Evolutionary conservation across 2,329 filamentous ascomycete genomes (phyloP), one percentile per base, ranked within the genome.

Genomic region (Aureobasidium subglaciale): DNA sequence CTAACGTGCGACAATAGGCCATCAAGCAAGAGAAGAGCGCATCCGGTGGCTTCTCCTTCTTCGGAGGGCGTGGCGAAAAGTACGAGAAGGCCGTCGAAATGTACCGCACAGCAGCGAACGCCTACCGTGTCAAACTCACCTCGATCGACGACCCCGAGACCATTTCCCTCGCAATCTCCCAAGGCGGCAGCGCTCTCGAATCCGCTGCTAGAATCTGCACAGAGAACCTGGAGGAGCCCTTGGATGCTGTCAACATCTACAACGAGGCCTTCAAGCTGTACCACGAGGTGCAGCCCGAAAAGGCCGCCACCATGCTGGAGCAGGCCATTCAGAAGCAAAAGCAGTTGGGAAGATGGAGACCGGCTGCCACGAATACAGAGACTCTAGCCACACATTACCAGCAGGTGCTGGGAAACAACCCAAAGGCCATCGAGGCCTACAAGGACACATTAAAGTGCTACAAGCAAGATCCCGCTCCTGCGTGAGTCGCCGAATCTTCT

Each of bases 261-360:
- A 83, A 86, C 65, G 91, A 97, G 70, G 93, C 93, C 52, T 97
- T 91, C 81, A 96, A 97, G 77, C 87, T 90, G 58, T 97, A 96
- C 75, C 82, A 86, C 65, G 95, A 90, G 73, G 84, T 87, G 53
- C 84, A 88, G 65, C 90, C 90, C 18, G 79, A 89, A 67, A 86
- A 92, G 65, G 92, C 91, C 15, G 88, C 87, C 40, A 79, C 88
- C 59, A 90, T 88, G 66, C 76, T 96, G 56, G 83, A 90, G 61
- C 75, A 84, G 61, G 87, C 90, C 37, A 90, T 97, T 68, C 78
- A 84, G 57, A 88, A 93, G 70, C 97, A 95, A 73, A 92, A 89
- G 63, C 75, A 82, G 63, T 91, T 90, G 73, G 91, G 91, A 59
- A 96, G 96, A 72, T 91, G 96, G 73, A 82, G 91, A 63, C 82